These are phyloP conservation scores for Malus hybrid DNA, from an alignment of 331 rosid species.

Conservation along the genomic window DNA sequence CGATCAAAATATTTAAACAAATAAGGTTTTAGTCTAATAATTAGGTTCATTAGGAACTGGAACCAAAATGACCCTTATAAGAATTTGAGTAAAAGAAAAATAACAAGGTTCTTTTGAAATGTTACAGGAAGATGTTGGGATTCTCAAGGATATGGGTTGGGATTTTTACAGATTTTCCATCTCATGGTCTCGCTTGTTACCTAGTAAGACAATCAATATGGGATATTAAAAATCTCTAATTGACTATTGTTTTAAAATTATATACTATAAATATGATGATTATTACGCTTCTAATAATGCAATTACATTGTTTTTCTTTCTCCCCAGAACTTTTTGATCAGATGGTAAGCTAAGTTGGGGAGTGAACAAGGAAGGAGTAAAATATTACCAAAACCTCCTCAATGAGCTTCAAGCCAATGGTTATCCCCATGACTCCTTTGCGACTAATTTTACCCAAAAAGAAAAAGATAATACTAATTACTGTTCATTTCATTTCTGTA, in stretches of 20 bases:
- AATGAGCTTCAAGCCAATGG: neutral
- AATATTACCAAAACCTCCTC: neutral
- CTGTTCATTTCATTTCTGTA: neutral
- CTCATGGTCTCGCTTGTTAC: constrained; percentile 8
- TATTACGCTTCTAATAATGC: too few relatives aligned
- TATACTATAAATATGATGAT: too few relatives aligned
- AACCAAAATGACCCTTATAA: too few relatives aligned
- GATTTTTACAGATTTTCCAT: constrained; percentile 12
- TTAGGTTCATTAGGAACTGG: too few relatives aligned
- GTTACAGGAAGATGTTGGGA: constrained; percentile 1
- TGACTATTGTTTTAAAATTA: too few relatives aligned
- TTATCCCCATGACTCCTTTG: neutral
- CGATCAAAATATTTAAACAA: too few relatives aligned
- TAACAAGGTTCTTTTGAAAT: neutral
- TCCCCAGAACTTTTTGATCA: neutral
- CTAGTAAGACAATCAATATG: neutral
- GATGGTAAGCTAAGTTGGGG: neutral
- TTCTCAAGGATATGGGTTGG: constrained; percentile 4
- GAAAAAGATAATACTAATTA: too few relatives aligned
- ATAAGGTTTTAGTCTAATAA: too few relatives aligned
- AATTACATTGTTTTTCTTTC: neutral
- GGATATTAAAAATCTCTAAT: neutral
- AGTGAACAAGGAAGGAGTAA: neutral
- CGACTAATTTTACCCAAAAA: too few relatives aligned
- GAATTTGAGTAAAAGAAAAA: too few relatives aligned